Percentiles rank a stretch among this genome's conserved stretches.
Evolutionary conservation across 1,284 basidiomycete genomes (phyloP).

Genomic region (Microbotryum saponariae): DNA sequence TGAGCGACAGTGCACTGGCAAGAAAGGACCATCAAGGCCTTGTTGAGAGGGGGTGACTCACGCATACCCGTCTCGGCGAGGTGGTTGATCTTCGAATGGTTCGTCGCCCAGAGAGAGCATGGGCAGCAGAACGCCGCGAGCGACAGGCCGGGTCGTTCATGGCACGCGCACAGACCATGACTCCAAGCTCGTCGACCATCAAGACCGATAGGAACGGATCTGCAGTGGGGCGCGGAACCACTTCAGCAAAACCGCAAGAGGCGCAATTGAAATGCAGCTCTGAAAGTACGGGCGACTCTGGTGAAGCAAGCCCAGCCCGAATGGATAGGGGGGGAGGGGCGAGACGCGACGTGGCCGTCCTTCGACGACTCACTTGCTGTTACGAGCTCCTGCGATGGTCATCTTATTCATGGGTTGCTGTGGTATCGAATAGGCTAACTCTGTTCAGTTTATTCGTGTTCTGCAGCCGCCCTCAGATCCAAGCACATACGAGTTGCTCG

Average conservation of each 20-base stretch:
- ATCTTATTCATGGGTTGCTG: conserved; percentile 13
- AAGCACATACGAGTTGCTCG: too few species aligned
- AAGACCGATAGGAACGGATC: conserved; percentile 9
- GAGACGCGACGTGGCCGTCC: not conserved
- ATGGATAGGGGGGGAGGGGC: too few species aligned
- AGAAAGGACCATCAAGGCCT: not conserved
- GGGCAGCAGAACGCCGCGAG: conserved; percentile 21
- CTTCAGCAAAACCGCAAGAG: not conserved
- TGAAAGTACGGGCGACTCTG: too few species aligned
- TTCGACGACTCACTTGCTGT: conserved; percentile 9
- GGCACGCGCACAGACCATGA: conserved; percentile 15
- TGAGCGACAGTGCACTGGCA: not conserved
- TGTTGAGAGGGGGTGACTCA: not conserved
- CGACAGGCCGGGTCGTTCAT: conserved; percentile 16
- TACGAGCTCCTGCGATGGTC: conserved; percentile 16
- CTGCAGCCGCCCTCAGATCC: too few species aligned
- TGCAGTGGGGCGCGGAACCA: not conserved
- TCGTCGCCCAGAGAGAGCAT: conserved; percentile 19
- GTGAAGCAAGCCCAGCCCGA: too few species aligned
- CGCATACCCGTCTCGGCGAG: conserved; percentile 16
- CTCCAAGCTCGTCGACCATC: conserved; percentile 23
- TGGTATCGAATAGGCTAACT: not conserved
- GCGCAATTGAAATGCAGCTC: too few species aligned
- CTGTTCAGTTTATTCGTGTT: too few species aligned
- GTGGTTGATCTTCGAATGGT: conserved; percentile 12